phyloP scores from a whole-genome alignment of 768 basidiomycete species.

The Mycena floridula region DNA sequence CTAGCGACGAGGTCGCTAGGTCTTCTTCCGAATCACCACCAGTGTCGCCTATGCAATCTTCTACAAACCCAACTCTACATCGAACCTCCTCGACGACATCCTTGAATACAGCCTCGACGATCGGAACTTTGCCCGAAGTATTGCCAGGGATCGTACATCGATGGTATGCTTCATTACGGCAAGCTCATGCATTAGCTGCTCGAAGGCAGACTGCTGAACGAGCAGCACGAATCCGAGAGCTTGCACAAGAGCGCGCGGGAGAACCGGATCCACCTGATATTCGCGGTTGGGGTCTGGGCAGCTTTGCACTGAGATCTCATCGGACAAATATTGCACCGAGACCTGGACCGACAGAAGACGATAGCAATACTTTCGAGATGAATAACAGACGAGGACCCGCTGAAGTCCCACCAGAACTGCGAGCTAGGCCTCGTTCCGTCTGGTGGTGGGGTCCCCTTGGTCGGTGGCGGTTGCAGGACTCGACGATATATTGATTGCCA shows the following conservation, averaged over 20 bases:
- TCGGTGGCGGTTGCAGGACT: constrained; percentile 71
- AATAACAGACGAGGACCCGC: constrained; percentile 5
- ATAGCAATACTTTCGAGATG: constrained; percentile 9
- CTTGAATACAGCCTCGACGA: neutral
- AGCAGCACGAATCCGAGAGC: constrained; percentile 57
- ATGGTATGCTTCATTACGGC: constrained; percentile 57
- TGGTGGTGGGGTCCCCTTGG: constrained; percentile 82
- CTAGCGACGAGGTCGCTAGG: neutral
- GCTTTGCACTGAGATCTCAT: constrained; percentile 49
- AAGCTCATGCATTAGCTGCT: constrained; percentile 67
- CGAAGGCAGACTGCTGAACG: constrained; percentile 67
- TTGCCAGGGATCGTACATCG: constrained; percentile 38
- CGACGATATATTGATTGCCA: constrained; percentile 52
- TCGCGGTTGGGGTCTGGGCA: constrained; percentile 71
- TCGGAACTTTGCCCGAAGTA: constrained; percentile 22
- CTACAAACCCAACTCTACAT: constrained; percentile 5
- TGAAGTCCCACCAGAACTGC: neutral
- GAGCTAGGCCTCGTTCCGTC: constrained; percentile 30
- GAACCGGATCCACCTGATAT: constrained; percentile 21
- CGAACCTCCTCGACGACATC: constrained; percentile 9
- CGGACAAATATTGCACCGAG: constrained; percentile 6
- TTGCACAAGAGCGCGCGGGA: constrained; percentile 33
- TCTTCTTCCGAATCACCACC: constrained; percentile 9
- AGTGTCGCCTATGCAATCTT: constrained; percentile 5
- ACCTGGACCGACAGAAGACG: constrained; percentile 24